Base-by-base conservation (phyloP, 2,329 filamentous ascomycete species). In the Didymellaceae sp. region DNA sequence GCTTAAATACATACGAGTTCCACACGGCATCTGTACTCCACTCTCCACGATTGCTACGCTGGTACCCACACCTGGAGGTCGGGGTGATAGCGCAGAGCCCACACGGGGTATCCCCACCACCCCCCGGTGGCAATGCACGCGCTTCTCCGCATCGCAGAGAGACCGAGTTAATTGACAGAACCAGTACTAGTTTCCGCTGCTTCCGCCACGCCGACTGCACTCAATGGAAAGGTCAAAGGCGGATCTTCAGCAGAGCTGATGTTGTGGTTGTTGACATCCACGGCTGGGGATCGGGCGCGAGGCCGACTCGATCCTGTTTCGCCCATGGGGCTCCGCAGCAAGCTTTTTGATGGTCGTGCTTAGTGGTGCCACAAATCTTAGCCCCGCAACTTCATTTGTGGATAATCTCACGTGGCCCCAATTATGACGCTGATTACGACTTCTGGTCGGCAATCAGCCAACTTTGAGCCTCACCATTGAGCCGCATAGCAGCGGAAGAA, bases 311-410 rank as follows among this genome's bases (percentile, higher is more conserved):
- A 26, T 25, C 45, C 44, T 40, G 20, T 33, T 30, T 28, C 33
- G 54, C 56, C 58, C 56, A 61, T 42, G 58, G 58, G 58, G 58
- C 58, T 45, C 56, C 58, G 56, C 56, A 49, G 45, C 40, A 59
- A 55, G 51, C 54, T 55, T 61, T 58, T 17, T 34, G 37, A 44
- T 22, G 32, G 24, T 38, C 54, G 51, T 49, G 52, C 53, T 38
- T 26, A 28, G 37, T 33, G 42, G 42, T 42, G 48, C 43, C 45
- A 49, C 21, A 49, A 39, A 28, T 34, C 42, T 49, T 51, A 43
- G 34, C 34, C 31, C 28, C 30, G 45, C 45, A 37, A 45, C 54
- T 39, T 51, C 32, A 55, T 60, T 59, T 48, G 53, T 51, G 57
- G 55, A 46, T 35, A 32, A 37, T 43, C 34, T 52, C 42, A 37